Evolutionary conservation across 768 basidiomycete genomes (phyloP), one percentile per base, ranked within the genome.

Genomic region (Tylopilus sp.): DNA sequence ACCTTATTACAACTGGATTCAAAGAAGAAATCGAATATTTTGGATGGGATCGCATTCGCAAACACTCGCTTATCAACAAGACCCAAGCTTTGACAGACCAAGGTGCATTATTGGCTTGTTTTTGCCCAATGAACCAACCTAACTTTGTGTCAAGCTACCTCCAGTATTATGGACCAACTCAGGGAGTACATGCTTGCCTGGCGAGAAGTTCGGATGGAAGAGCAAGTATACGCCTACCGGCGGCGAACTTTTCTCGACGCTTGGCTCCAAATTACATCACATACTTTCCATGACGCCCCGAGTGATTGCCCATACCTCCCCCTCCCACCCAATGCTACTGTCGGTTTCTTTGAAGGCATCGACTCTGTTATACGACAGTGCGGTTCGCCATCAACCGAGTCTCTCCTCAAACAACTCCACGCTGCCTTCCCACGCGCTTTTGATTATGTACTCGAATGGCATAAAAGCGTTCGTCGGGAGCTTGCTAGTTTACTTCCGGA

Each of bases 1-100:
- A 23, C 44, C 58, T 68, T 30, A 28, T 60, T 15, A 39, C 54
- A 18, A 15, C 47, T 18, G 62, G 62, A 7, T 68, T 69, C 23
- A 26, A 28, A 46, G 57, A 66, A 36, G 66, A 70, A 39, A 62
- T 68, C 3, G 57, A 64, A 38, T 36, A 58, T 56, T 64, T 69
- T 50, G 62, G 62, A 21, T 70, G 67, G 67, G 62, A 66, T 21
- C 69, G 64, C 21, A 60, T 68, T 17, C 56, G 64, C 53, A 62
- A 52, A 33, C 69, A 69, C 48, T 50, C 62, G 13, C 47, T 66
- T 28, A 68, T 70, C 39, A 64, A 52, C 39, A 60, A 25, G 40
- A 57, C 65, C 4, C 68, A 58, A 22, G 22, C 47, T 39, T 38
- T 67, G 18, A 60, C 68, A 22, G 55, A 55, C 21, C 39, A 57